Evolutionary conservation across 2,329 filamentous ascomycete genomes (phyloP).

Genomic region (Stagonosporopsis tanaceti): DNA sequence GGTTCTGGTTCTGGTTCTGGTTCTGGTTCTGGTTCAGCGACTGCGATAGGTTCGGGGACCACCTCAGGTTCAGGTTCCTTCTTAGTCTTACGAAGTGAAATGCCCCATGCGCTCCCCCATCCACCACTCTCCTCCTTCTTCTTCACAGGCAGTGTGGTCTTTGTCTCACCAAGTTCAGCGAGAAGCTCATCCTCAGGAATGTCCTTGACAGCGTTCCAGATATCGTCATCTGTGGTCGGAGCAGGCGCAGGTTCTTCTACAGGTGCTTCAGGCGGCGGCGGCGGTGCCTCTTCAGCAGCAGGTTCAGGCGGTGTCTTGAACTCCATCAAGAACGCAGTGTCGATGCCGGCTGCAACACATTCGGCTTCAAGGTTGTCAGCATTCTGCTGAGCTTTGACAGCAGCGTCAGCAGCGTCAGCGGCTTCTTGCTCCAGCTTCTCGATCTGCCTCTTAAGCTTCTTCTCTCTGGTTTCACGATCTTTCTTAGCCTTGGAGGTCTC

Average conservation of each 20-base stretch:
- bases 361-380: constrained; percentile 42
- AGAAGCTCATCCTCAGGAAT: constrained; percentile 43
- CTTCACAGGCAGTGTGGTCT: constrained; percentile 24
- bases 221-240: constrained; percentile 36
- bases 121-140: constrained; percentile 40
- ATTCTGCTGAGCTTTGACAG: constrained; percentile 44
- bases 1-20: too few relatives aligned
- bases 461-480: constrained; percentile 40
- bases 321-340: constrained; percentile 24
- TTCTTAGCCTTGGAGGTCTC: constrained; percentile 40
- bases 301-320: constrained; percentile 39
- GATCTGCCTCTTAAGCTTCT: constrained; percentile 37
- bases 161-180: constrained; percentile 46
- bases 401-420: constrained; percentile 45
- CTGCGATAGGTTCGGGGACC: constrained; percentile 37
- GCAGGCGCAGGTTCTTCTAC: constrained; percentile 16
- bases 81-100: constrained; percentile 55
- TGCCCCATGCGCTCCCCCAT: constrained; percentile 56
- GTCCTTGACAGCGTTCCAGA: constrained; percentile 46
- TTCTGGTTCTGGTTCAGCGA: constrained; percentile 38
- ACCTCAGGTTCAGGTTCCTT: constrained; percentile 51
- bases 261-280: constrained; percentile 29
- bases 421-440: constrained; percentile 40
- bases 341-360: constrained; percentile 48
- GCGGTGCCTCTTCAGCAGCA: constrained; percentile 32